Base-by-base conservation (phyloP, 179 eudicot genomes). In the Patellifolia procumbens region DNA sequence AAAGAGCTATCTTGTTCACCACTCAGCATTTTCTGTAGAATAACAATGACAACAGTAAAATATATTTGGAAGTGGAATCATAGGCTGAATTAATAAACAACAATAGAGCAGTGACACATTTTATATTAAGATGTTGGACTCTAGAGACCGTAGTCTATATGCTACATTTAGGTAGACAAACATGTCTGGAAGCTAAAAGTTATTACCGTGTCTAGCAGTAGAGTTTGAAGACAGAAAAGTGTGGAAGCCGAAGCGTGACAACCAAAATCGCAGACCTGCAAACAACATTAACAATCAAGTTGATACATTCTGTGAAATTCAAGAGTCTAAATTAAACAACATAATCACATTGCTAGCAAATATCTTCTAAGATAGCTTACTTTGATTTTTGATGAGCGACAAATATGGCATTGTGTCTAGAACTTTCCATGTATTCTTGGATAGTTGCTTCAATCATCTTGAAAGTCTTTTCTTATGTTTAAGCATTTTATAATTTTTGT, bases 201-300 rank as follows among this genome's bases (percentile, higher is more conserved):
- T 37, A 80, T 87, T 93, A 95, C 99, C 89, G 99, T 95, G n/a
- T 85, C 99, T 97, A 76, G 95, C 99, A 45, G 92, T 82, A 35
- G 99, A 95, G 81, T 91, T 91, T 17, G 99, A 95, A 61, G 97
- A 92, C 70, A 91, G 76, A 78, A 88, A 92, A 3, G 97, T 91
- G 74, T 91, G 85, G 82, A 87, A 89, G 90, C 89, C 85, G 85
- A 91, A 67, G 48, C 97, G 90, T 62, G 97, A 92, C 87, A 95
- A 53, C 99, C 97, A 83, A 95, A 93, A 81, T 95, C 99, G 78
- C 97, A 89, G 68, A 94, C 98, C 98, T 94, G 85, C 55, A 86
- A 19, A 73, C 15, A 78, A 35, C 20, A 37, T 35, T 37, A 35
- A 43, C 9, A 24, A 20, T 24, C 8, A 51, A 19, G 8, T 9